phyloP scores from a whole-genome alignment of 306 rosid genomes.

The Pyrus communis region DNA sequence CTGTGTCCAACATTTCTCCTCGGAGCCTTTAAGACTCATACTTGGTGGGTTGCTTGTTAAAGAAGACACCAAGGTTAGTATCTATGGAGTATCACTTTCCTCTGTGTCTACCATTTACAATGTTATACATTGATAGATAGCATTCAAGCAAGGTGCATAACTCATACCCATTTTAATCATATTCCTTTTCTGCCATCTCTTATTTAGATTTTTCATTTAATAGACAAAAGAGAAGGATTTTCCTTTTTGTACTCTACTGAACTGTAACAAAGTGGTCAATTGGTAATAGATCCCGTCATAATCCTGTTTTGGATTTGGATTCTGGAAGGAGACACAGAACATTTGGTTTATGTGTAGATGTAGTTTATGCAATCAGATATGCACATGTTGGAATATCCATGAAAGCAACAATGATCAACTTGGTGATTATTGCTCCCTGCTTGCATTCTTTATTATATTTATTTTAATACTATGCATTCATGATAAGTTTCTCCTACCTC shows the following conservation, averaged over 20 bases:
- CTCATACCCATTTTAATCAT: neutral
- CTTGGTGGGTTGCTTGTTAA: slow-evolving; percentile 39
- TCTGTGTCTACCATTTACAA: neutral
- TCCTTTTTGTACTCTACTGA: neutral
- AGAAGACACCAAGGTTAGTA: slow-evolving; percentile 45
- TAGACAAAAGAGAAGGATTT: neutral
- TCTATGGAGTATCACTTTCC: neutral
- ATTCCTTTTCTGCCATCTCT: neutral
- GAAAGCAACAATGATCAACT: neutral
- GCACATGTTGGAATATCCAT: neutral
- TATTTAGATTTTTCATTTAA: neutral
- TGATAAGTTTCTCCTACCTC: neutral
- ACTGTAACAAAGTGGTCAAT: neutral
- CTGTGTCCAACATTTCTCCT: slow-evolving; percentile 72
- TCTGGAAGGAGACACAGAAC: neutral
- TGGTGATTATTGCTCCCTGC: neutral
- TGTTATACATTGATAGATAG: neutral
- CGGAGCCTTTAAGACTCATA: slow-evolving; percentile 64
- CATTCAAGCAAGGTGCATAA: neutral
- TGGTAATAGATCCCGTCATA: neutral
- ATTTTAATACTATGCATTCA: neutral
- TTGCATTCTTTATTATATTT: neutral
- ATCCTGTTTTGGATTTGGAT: neutral
- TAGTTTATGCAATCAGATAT: neutral
- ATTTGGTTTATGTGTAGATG: neutral